Evolutionary conservation across 768 basidiomycete genomes (phyloP).

Genomic region (Tulasnella sp.): DNA sequence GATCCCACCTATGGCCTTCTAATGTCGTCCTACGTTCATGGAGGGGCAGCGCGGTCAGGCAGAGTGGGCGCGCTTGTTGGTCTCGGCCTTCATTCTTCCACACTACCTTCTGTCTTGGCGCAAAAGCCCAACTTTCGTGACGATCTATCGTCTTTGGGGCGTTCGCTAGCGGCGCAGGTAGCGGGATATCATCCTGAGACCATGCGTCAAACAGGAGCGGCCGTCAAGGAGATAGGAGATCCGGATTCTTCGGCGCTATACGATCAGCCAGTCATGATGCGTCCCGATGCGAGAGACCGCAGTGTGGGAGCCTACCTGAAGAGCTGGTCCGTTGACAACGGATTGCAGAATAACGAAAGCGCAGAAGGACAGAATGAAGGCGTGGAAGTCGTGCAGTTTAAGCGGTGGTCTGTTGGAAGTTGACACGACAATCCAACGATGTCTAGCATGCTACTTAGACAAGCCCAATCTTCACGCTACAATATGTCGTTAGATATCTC

Average conservation of each 20-base stretch:
- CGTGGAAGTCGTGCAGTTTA: background rate
- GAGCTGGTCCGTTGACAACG: slow-evolving; percentile 1
- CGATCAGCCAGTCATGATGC: slow-evolving; percentile 12
- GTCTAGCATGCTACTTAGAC: no score
- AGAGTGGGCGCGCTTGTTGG: no score
- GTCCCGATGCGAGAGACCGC: background rate
- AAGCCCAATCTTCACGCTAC: no score
- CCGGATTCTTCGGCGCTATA: slow-evolving; percentile 1
- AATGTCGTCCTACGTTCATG: slow-evolving; percentile 51
- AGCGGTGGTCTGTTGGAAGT: slow-evolving; percentile 8
- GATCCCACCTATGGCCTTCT: slow-evolving; percentile 35
- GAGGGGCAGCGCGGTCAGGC: slow-evolving; percentile 28
- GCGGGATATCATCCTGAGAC: background rate
- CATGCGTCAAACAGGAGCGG: background rate
- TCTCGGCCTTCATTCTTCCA: no score
- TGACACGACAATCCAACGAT: no score
- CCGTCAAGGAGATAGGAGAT: background rate
- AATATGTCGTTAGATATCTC: no score
- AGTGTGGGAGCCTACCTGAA: background rate
- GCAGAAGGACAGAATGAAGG: slow-evolving; percentile 3
- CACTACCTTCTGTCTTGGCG: no score
- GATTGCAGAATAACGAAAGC: no score
- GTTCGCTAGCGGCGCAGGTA: slow-evolving; percentile 4
- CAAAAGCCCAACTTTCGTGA: slow-evolving; percentile 29
- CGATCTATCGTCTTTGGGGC: background rate